These are phyloP conservation scores for Saitozyma podzolica DNA, from an alignment of 768 basidiomycete genomes.

Conservation along the genomic window DNA sequence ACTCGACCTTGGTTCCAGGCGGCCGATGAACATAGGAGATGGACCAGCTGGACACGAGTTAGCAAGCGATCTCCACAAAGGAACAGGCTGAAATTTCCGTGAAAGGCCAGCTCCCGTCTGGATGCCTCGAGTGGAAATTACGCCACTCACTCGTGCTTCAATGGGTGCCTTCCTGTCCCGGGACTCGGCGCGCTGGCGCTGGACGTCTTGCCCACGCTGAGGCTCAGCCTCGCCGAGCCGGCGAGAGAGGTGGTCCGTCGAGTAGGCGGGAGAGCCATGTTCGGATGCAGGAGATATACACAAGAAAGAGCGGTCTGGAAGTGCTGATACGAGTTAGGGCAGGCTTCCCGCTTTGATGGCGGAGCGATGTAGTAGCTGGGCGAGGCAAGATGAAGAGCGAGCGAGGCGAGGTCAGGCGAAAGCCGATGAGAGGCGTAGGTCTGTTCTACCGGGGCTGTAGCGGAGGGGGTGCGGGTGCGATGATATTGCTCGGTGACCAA, in stretches of 20 bases:
- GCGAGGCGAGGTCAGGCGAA: no score
- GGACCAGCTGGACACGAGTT: constrained; percentile 39
- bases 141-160: constrained; percentile 40
- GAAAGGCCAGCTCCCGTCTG: not conserved
- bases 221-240: constrained; percentile 39
- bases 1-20: constrained; percentile 85
- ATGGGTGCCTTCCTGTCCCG: constrained; percentile 35
- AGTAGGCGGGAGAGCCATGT: constrained; percentile 2
- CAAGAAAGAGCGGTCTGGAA: no score
- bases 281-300: no score
- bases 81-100: not conserved
- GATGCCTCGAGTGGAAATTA: not conserved
- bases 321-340: no score
- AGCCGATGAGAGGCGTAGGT: no score
- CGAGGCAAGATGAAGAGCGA: no score
- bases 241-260: constrained; percentile 33
- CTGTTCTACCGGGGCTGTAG: no score
- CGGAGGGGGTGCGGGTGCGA: no score
- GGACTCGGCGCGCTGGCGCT: constrained; percentile 4
- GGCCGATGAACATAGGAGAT: constrained; percentile 64
- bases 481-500: no score
- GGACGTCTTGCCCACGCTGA: constrained; percentile 33
- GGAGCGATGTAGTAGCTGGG: no score
- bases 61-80: constrained; percentile 2
- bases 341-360: no score